Evolutionary conservation across 1,139 yeast species (phyloP), one percentile per base, ranked within the genome.

Genomic region (Yamadazyma mexicana): DNA sequence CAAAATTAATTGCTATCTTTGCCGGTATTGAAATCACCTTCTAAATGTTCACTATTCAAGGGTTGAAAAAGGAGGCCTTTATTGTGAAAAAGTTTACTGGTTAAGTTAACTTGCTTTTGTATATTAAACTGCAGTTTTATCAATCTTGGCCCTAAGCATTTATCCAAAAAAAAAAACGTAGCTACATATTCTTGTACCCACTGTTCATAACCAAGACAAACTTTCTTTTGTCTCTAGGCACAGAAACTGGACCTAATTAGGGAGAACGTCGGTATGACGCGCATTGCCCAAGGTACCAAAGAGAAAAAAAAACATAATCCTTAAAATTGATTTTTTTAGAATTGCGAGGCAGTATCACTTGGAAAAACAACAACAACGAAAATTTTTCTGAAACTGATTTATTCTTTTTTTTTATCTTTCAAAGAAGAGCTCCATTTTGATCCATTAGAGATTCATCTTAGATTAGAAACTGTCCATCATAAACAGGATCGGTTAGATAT

Each of bases 271-370:
- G 22, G 22, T 5, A 5, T 8, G 22, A 20, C 22, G 22, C 22
- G 22, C 22, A 8, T 20, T 20, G 22, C 22, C 8, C 5, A 20
- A 20, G 22, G 22, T 20, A 16, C 20, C 16, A 26, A 26, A 11
- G 15, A 11, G 9, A 26, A 26, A 26, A 26, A 26, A 26, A 11
- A 12, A n/a, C 5, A 15, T 8, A 26, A 12, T 11, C 16, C 22
- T 20, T 20, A 20, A 11, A 5, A n/a, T n/a, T n/a, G n/a, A n/a
- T 29, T 29, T 29, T 29, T 18, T 16, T 29, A 9, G 5, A 17
- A 26, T 33, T 25, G 35, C 27, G 37, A 34, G 44, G 44, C 44
- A 38, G 36, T 41, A 41, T 30, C 31, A 17, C 22, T n/a, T 9
- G 24, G 17, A 37, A 37, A 31, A 37, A 37, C 26, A 34, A 33